Percentiles rank a stretch among this genome's conserved stretches.
phyloP scores from a whole-genome alignment of 2,329 filamentous ascomycete genomes.

The Bipolaris cookei region DNA sequence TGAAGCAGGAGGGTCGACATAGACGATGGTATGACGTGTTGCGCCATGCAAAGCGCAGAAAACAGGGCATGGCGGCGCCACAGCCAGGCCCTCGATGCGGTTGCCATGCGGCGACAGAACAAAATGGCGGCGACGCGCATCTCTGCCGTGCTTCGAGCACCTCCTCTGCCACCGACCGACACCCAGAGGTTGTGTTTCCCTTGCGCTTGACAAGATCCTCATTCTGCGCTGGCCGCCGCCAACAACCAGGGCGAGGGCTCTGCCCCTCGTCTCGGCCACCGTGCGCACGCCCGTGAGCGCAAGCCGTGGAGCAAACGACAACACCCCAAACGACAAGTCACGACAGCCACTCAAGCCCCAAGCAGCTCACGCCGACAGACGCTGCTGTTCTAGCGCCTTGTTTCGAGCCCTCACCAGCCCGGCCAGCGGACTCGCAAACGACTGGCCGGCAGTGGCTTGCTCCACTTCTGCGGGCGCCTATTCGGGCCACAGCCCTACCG shows the following conservation, averaged over 20 bases:
- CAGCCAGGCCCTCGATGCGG: conserved; percentile 17
- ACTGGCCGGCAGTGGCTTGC: conserved; percentile 48
- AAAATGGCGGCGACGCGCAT: conserved; percentile 41
- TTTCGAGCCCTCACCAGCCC: conserved; percentile 45
- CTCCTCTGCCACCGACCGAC: conserved; percentile 45
- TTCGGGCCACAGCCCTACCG: conserved; percentile 43
- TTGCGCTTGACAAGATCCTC: conserved; percentile 44
- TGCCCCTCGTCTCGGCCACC: conserved; percentile 30
- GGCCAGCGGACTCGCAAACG: conserved; percentile 44
- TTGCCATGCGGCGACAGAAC: conserved; percentile 36
- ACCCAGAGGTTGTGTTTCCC: conserved; percentile 47
- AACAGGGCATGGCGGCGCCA: conserved; percentile 44
- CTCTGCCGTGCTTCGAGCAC: conserved; percentile 36
- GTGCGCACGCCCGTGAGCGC: conserved; percentile 41
- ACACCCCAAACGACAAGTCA: conserved; percentile 35
- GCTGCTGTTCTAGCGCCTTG: conserved; percentile 41
- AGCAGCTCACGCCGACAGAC: conserved; percentile 40
- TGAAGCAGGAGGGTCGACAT: background rate
- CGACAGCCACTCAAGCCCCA: conserved; percentile 42
- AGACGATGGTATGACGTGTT: conserved; percentile 30
- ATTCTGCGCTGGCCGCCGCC: conserved; percentile 32
- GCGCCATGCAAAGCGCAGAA: conserved; percentile 25
- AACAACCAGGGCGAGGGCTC: conserved; percentile 35
- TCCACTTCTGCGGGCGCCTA: conserved; percentile 48
- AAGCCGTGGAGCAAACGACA: conserved; percentile 48